A percentile compares a stretch with the other conserved stretches of the same genome.
Evolutionary conservation across 2,329 filamentous ascomycete genomes (phyloP).

Genomic region (Stenocarpella maydis): DNA sequence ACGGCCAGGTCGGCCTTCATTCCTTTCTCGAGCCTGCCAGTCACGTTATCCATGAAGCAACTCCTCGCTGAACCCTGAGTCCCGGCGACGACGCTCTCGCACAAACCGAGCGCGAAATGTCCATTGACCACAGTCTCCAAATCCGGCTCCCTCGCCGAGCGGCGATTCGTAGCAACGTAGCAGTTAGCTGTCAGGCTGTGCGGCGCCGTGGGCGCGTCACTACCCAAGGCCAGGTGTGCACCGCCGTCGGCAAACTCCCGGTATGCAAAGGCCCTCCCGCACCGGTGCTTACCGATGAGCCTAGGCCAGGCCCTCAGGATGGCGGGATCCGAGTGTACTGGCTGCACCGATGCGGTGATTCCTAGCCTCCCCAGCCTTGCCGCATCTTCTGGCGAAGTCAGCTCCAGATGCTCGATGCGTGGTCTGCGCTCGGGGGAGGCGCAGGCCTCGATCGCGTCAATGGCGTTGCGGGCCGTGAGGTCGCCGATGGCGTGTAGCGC

Average conservation of each 20-base stretch:
- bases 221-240: slow-evolving; percentile 64
- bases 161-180: slow-evolving; percentile 66
- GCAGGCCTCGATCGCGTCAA: slow-evolving; percentile 60
- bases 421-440: slow-evolving; percentile 59
- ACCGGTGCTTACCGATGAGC: slow-evolving; percentile 62
- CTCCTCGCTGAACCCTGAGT: slow-evolving; percentile 65
- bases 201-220: slow-evolving; percentile 67
- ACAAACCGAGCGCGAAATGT: slow-evolving; percentile 61
- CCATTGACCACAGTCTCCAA: slow-evolving; percentile 56
- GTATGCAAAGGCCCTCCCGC: slow-evolving; percentile 69
- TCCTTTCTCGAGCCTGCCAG: slow-evolving; percentile 61
- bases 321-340: slow-evolving; percentile 67
- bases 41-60: slow-evolving; percentile 62
- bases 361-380: slow-evolving; percentile 63
- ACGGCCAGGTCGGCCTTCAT: slow-evolving; percentile 66
- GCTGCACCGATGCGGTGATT: slow-evolving; percentile 67
- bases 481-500: slow-evolving; percentile 74
- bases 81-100: slow-evolving; percentile 61
- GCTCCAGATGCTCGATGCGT: slow-evolving; percentile 71
- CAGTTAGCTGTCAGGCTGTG: slow-evolving; percentile 62
- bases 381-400: slow-evolving; percentile 63
- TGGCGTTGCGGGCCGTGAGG: slow-evolving; percentile 62
- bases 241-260: slow-evolving; percentile 65
- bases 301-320: slow-evolving; percentile 68
- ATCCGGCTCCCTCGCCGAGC: slow-evolving; percentile 59